A percentile compares a stretch with the other conserved stretches of the same genome.
These are phyloP conservation scores for Coriaria nepalensis DNA, from an alignment of 306 rosid species.

Conservation along the genomic window DNA sequence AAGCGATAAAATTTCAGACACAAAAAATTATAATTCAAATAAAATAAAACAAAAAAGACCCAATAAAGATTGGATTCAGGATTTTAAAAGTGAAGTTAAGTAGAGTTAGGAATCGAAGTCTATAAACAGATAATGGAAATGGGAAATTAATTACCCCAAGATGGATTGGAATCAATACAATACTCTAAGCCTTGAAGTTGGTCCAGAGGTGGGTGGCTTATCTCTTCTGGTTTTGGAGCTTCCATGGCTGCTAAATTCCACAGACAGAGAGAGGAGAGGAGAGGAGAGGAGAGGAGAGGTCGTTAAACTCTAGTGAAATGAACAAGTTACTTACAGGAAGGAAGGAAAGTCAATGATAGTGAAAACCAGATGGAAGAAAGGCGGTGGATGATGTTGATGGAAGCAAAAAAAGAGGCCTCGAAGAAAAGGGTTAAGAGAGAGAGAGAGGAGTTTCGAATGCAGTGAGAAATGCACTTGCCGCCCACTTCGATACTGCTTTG, in stretches of 20 bases:
- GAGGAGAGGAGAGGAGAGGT: not conserved
- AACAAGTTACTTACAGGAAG: too few species aligned
- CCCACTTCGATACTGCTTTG: constrained; percentile 19
- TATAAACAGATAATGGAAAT: constrained; percentile 4
- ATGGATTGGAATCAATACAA: constrained; percentile 89
- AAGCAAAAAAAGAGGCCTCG: constrained; percentile 4
- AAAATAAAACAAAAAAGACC: not conserved
- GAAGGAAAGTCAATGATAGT: too few species aligned
- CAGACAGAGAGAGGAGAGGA: constrained; percentile 16
- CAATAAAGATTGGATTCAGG: not conserved
- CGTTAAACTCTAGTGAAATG: too few species aligned
- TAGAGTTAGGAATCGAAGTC: not conserved
- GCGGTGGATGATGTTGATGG: too few species aligned
- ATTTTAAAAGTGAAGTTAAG: constrained; percentile 3
- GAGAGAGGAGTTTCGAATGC: constrained; percentile 24
- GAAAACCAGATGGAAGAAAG: too few species aligned
- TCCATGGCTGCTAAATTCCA: constrained; percentile 39
- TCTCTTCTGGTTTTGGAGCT: constrained; percentile 68
- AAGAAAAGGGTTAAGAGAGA: constrained; percentile 19
- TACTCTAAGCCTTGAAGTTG: constrained; percentile 98
- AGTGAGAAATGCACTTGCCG: constrained; percentile 24
- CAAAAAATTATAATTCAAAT: constrained; percentile 1
- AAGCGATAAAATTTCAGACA: constrained; percentile 2
- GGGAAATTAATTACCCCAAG: constrained; percentile 59
- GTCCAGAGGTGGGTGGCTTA: constrained; percentile 83